Base-by-base conservation (phyloP, 164 flowering plant species). In the Umbellularia californica region DNA sequence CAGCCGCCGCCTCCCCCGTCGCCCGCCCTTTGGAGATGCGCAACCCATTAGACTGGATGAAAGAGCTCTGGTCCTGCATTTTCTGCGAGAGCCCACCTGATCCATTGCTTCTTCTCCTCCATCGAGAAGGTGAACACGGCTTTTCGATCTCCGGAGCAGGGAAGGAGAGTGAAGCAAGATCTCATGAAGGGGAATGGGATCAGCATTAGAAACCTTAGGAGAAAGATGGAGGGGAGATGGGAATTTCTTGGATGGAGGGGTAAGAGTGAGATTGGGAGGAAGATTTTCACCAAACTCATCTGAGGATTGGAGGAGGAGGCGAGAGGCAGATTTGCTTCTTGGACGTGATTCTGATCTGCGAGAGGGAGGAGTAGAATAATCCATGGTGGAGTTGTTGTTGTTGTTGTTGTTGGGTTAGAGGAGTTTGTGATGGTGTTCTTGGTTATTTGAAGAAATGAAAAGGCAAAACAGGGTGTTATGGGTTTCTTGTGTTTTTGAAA, bases 101-200 rank as follows among this genome's bases (percentile, higher is more conserved):
- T 87, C 94, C 15, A 68, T 65, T 0, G 79, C 79, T 25, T 80
- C 89, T 50, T 87, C 94, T 2, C 80, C 82, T 71, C 76, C 50
- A 22, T 90, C 96, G 1, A 82, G 64, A 77, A 78, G 78, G 35
- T 90, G 71, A 4, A 83, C 74, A 10, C 90, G 90, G 77, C 84
- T 75, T 74, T 75, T 90, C 30, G 91, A 88, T 78, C 74, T 86
- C 28, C 83, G 75, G 6, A 76, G 71, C 28, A 91, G 88, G 35
- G 94, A 90, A 64, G 90, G 91, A 0, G 96, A 89, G 15, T 87
- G 89, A 22, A 88, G 81, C 2, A 90, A 80, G n/a, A 93, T 82
- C 33, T 91, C 95, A 24, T 74, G 83, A 35, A 85, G 83, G 20
- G 92, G 84, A 5, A 77, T 74, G 23, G 78, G 25, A 63, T 74